Evolutionary conservation across 345 rosid species (phyloP), one percentile per base, ranked within the genome.

Genomic region (Citropsis articulata): DNA sequence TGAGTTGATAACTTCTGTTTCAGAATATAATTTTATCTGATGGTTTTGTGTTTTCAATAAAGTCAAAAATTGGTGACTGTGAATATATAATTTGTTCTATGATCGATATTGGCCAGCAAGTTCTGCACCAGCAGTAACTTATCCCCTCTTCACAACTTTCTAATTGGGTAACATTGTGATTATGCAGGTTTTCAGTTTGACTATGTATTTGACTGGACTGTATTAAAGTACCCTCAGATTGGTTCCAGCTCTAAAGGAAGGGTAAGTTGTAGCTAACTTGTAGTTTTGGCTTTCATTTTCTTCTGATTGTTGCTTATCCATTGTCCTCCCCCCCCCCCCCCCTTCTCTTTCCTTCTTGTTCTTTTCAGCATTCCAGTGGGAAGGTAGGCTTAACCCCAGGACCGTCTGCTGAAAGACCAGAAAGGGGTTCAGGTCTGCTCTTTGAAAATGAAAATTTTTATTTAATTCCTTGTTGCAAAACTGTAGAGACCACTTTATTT

Each of bases 201-300:
- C 73, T 89, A 89, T 86, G 89, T 92, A 63, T 93, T 91, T 72
- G 95, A 93, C 82, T 91, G 97, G 97, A 93, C 97, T 79, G 90
- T 91, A 28, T 81, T 93, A 83, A 91, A 93, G 85, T 89, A 93
- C 78, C 95, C 97, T 73, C 97, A 93, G 75, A 80, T 90, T 71
- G 81, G 92, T 79, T 75, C 91, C 69, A 84, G 92, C 78, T 83
- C 97, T 42, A 89, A 91, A 75, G 90, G 84, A 80, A 84, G 91
- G 87, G 97, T 93, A 55, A 85, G 88, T 81, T 57, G 57, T 71
- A 53, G 45, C 60, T 35, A 56, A 65, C 30, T 57, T 45, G 38
- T 57, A 21, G 38, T 53, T 83, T 25, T 66, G 7, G 24, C 66
- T 77, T 71, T 62, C 56, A 45, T 42, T 31, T 2, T 24, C n/a